phyloP scores from a whole-genome alignment of 2,329 filamentous ascomycete genomes.

The Biscogniauxia mediterranea region DNA sequence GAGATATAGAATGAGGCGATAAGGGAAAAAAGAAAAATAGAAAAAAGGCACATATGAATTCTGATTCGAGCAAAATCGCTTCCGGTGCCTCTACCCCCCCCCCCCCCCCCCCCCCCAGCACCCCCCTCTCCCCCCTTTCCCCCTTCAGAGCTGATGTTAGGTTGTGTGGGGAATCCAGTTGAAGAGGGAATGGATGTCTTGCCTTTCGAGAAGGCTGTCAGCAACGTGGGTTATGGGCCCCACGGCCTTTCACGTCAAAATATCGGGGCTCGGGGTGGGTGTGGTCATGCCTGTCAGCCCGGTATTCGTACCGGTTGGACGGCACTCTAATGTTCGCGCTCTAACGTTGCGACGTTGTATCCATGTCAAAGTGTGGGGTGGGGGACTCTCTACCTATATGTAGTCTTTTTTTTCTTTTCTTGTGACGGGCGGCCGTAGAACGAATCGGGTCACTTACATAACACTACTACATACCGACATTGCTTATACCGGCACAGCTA shows the following conservation, averaged over 20 bases:
- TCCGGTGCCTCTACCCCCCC: neutral
- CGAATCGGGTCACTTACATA: too few relatives aligned
- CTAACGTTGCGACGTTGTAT: neutral
- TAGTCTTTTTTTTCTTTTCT: too few relatives aligned
- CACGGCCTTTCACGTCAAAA: neutral
- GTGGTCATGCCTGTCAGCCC: neutral
- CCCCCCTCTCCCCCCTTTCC: neutral
- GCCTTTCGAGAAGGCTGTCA: neutral
- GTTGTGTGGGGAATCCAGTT: too few relatives aligned
- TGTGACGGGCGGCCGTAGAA: too few relatives aligned
- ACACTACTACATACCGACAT: too few relatives aligned
- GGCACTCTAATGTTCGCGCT: neutral
- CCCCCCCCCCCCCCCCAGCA: neutral
- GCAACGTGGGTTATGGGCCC: neutral
- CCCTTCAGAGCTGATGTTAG: neutral
- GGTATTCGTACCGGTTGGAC: neutral
- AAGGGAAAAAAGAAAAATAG: neutral
- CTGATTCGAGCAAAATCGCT: neutral
- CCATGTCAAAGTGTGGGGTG: neutral
- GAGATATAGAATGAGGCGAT: neutral
- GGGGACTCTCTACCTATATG: too few relatives aligned
- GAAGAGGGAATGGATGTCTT: neutral
- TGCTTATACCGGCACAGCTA: too few relatives aligned
- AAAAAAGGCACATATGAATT: slow-evolving; percentile 16
- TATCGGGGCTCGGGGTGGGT: neutral